A percentile compares a stretch with the other conserved stretches of the same genome.
phyloP scores from a whole-genome alignment of 306 rosid species.

The Rosa persica region DNA sequence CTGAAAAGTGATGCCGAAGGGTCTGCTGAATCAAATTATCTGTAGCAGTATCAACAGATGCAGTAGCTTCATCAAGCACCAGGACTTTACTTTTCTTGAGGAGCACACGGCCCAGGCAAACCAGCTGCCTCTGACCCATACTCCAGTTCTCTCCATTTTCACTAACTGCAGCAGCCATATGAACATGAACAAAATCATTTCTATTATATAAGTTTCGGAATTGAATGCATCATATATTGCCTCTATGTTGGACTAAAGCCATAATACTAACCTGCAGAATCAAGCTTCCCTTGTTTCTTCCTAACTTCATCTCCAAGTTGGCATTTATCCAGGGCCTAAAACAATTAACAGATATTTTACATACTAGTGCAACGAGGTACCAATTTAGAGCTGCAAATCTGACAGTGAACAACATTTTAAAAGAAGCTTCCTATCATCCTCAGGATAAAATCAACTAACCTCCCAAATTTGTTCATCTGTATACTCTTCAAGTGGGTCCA shows the following conservation, averaged over 20 bases:
- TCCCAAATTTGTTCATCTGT: slow-evolving; percentile 84
- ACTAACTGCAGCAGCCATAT: slow-evolving; percentile 41
- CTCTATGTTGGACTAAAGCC: slow-evolving; percentile 5
- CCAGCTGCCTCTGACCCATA: slow-evolving; percentile 92
- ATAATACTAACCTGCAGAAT: slow-evolving; percentile 56
- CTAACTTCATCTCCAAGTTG: slow-evolving; percentile 90
- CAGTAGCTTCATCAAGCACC: slow-evolving; percentile 94
- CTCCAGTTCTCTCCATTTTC: slow-evolving; percentile 98
- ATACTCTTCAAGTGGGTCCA: slow-evolving; percentile 83
- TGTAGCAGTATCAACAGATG: slow-evolving; percentile 85
- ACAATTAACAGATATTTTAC: neutral
- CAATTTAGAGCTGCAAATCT: neutral
- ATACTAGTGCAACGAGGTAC: neutral
- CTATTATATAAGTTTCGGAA: neutral
- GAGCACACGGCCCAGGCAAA: slow-evolving; percentile 81
- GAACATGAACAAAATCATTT: slow-evolving; percentile 15
- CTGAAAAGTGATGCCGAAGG: slow-evolving; percentile 56
- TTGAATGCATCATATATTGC: neutral
- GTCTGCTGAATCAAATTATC: slow-evolving; percentile 85
- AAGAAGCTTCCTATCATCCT: neutral
- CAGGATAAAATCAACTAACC: slow-evolving; percentile 40
- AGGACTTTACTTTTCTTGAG: slow-evolving; percentile 78
- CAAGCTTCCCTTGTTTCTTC: slow-evolving; percentile 77
- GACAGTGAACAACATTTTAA: neutral
- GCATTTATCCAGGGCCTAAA: slow-evolving; percentile 81